Conservation (phyloP, 768 basidiomycete genomes). For the Chalciporus sphaerocephalus region DNA sequence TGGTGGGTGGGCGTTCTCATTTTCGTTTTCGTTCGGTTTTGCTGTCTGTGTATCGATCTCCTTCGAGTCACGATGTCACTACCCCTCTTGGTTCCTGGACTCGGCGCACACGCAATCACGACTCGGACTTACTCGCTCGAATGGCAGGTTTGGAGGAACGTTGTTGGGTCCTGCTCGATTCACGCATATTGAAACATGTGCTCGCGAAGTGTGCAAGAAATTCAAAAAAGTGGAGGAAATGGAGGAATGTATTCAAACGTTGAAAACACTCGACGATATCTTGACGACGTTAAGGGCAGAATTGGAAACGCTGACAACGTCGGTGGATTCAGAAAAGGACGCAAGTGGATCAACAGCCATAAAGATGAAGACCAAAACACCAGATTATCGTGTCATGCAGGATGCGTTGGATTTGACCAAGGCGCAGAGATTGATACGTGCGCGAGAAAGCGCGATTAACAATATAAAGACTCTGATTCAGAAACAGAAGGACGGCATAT, state of each 20-base stretch:
- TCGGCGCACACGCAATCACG: no score
- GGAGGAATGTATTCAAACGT: constrained; percentile 52
- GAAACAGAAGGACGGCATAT: constrained; percentile 28
- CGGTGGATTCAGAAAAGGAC: not conserved
- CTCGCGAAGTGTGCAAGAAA: constrained; percentile 64
- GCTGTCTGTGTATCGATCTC: no score
- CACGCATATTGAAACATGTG: constrained; percentile 71
- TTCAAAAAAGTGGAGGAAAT: constrained; percentile 69
- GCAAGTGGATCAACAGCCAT: not conserved
- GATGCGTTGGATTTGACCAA: constrained; percentile 51
- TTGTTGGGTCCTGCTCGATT: constrained; percentile 75
- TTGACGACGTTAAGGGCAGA: constrained; percentile 53
- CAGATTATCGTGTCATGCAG: constrained; percentile 45
- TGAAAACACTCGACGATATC: constrained; percentile 58
- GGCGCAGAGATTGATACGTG: constrained; percentile 61
- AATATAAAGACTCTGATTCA: constrained; percentile 54
- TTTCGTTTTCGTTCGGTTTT: not conserved
- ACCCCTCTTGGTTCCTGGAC: no score
- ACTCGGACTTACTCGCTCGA: not conserved
- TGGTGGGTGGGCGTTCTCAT: constrained; percentile 45
- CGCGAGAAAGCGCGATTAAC: constrained; percentile 64
- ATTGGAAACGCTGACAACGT: constrained; percentile 13
- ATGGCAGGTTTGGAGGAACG: constrained; percentile 73
- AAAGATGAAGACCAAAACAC: constrained; percentile 23
- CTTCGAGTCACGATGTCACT: no score